Evolutionary conservation across 2,329 filamentous ascomycete genomes (phyloP).

Genomic region (Talaromyces sp.): DNA sequence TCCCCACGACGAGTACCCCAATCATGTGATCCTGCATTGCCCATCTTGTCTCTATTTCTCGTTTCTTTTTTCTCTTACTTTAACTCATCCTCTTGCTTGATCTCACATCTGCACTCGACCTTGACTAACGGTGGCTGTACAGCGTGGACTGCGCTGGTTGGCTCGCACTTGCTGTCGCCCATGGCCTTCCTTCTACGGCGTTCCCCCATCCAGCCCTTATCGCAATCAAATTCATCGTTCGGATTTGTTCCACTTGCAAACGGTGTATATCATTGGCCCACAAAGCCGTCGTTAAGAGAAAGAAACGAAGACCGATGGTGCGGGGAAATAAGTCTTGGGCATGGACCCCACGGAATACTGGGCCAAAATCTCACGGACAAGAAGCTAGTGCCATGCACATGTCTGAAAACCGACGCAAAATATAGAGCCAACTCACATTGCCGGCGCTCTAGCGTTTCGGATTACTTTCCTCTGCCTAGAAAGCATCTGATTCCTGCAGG

Average conservation of each 20-base stretch:
- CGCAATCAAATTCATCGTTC: neutral
- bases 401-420: neutral
- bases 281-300: neutral
- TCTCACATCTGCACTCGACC: neutral
- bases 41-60: neutral
- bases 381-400: neutral
- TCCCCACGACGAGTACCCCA: slow-evolving; percentile 4
- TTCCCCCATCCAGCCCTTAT: neutral
- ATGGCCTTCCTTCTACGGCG: neutral
- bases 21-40: slow-evolving; percentile 2
- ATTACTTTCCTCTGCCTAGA: neutral
- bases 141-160: neutral
- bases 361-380: neutral
- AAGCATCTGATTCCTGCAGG: neutral
- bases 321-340: slow-evolving; percentile 1
- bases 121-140: neutral
- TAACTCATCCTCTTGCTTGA: neutral
- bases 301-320: neutral
- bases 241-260: neutral
- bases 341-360: neutral
- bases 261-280: neutral
- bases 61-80: neutral
- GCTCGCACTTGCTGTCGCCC: neutral
- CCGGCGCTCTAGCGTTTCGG: slow-evolving; percentile 3
- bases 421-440: neutral